A percentile compares a stretch with the other conserved stretches of the same genome.
Evolutionary conservation across 1,284 basidiomycete species (phyloP).

Genomic region (Cronartium quercuum): DNA sequence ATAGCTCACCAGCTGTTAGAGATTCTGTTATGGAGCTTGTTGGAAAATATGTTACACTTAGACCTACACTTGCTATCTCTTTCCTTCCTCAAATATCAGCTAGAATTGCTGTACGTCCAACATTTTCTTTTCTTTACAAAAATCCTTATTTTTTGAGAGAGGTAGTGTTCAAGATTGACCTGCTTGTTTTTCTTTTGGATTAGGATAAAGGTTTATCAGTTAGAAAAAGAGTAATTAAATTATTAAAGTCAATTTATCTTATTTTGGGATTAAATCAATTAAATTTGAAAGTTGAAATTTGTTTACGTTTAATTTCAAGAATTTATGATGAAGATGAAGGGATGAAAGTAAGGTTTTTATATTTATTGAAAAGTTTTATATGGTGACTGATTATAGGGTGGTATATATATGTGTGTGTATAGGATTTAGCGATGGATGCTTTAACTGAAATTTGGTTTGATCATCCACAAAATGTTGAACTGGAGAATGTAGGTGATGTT

Average conservation of each 20-base stretch:
- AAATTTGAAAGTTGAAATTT: conserved; percentile 67
- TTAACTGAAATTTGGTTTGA: conserved; percentile 85
- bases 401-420: conserved; percentile 1
- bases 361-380: neutral
- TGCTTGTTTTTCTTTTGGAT: neutral
- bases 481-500: conserved; percentile 11
- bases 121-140: neutral
- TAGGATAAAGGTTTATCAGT: conserved; percentile 88
- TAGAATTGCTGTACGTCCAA: conserved; percentile 67
- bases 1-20: conserved; percentile 84
- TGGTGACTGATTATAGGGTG: conserved; percentile 1
- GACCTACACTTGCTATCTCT: conserved; percentile 70
- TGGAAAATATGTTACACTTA: conserved; percentile 85
- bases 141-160: neutral
- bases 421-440: conserved; percentile 78
- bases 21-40: conserved; percentile 93
- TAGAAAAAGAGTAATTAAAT: conserved; percentile 87
- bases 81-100: conserved; percentile 80
- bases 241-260: conserved; percentile 73
- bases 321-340: conserved; percentile 87
- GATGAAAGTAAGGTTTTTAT: conserved; percentile 63
- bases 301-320: conserved; percentile 70
- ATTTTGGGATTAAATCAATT: conserved; percentile 57
- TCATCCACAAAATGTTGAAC: conserved; percentile 1
- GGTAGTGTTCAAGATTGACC: neutral